Base-by-base conservation (phyloP, 495 filamentous ascomycete species). In the Talaromyces liani region DNA sequence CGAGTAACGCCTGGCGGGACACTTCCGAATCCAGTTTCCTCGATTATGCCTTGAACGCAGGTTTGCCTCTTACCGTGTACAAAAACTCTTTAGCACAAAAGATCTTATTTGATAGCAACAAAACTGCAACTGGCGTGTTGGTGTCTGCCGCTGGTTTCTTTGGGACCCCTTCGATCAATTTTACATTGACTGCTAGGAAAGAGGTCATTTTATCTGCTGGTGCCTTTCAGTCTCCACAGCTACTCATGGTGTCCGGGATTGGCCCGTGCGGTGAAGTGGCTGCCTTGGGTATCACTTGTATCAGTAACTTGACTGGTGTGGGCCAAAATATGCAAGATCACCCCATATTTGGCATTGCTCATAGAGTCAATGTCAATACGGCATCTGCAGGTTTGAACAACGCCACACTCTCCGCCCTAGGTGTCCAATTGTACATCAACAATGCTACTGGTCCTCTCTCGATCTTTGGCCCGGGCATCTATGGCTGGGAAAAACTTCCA, bases 281-380 rank as follows among this genome's bases (percentile, higher is more conserved):
- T 66, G 63, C 66, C 39, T 69, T 71, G 31, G 68, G 67, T 14
- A 80, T 85, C 31, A 71, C 72, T 6, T 71, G 80, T 24, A 59
- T 84, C 27, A 66, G 68, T 8, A 63, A 82, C 61, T 66, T 68
- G 20, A 72, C 78, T 0, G 77, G 82, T 39, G 79, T 84, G 10
- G 81, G 82, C n/a, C 73, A 83, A 71, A 75, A 77, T 58, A 65
- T 84, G 73, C 63, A 70, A 45, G 77, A 82, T 39, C 79, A 83
- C 45, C 45, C 73, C 33, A 62, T 72, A 57, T 72, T 73, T 24
- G 72, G 71, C 6, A 49, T 61, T 12, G 39, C 66, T 4, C 64
- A 66, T 49, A 62, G 69, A 3, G 69, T 72, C 18, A 69, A 78
- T 22, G 65, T 64, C 2, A 31, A 63, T 0, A 75, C 72, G 9